These are phyloP conservation scores for Esteya vermicola DNA, from an alignment of 2,329 filamentous ascomycete species.

Conservation along the genomic window DNA sequence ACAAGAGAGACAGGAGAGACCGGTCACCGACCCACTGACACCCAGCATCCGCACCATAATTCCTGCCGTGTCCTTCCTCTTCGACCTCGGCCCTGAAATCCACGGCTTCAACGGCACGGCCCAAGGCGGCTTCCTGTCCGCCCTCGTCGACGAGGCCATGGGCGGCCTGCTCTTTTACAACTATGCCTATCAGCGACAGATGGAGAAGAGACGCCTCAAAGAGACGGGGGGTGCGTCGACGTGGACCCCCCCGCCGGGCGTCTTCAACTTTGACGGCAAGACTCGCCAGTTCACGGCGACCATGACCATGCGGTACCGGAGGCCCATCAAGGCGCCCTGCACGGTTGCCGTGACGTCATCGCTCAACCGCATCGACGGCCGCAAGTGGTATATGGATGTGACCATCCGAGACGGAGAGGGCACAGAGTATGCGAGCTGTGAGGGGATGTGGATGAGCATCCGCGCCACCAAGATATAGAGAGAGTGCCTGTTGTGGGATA, in stretches of 20 bases:
- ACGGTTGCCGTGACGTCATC: conserved; percentile 1
- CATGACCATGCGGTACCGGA: conserved; percentile 6
- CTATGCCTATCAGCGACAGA: conserved; percentile 7
- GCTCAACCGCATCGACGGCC: conserved; percentile 7
- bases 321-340: conserved; percentile 4
- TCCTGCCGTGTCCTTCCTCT: conserved; percentile 5
- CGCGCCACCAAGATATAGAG: background rate
- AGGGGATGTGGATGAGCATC: conserved; percentile 8
- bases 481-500: background rate
- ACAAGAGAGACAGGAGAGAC: too few relatives aligned
- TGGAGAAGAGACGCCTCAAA: background rate
- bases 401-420: conserved; percentile 1
- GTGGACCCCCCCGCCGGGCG: background rate
- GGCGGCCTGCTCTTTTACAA: conserved; percentile 13
- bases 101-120: conserved; percentile 14
- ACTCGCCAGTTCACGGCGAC: conserved; percentile 6
- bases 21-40: too few relatives aligned
- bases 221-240: background rate
- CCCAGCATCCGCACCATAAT: background rate
- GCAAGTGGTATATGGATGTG: conserved; percentile 8
- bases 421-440: conserved; percentile 4
- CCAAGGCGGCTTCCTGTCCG: conserved; percentile 14
- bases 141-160: conserved; percentile 17
- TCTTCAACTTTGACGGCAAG: conserved; percentile 1
- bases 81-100: conserved; percentile 12